phyloP scores from a whole-genome alignment of 73 alveolate genomes.

The Diophrys sp. region DNA sequence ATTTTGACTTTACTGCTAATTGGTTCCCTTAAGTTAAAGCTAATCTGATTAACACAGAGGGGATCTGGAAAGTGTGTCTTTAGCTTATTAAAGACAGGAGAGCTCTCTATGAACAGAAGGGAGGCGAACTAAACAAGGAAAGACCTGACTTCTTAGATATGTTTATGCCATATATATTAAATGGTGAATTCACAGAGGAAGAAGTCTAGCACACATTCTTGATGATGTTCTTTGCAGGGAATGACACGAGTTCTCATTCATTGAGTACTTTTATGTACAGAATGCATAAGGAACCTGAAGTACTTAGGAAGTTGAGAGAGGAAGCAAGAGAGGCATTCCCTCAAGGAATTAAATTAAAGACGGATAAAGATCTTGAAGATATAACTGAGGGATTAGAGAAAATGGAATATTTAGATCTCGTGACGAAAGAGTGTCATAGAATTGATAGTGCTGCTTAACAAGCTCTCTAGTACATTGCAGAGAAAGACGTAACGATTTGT shows the following conservation, averaged over 20 bases:
- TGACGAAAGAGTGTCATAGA: slow-evolving; percentile 14
- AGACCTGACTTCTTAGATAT: neutral
- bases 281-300: slow-evolving; percentile 1
- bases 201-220: slow-evolving; percentile 1
- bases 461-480: slow-evolving; percentile 1
- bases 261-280: neutral
- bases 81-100: neutral
- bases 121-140: neutral
- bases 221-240: slow-evolving; percentile 8
- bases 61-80: neutral
- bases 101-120: neutral
- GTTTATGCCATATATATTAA: neutral
- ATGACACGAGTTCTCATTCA: slow-evolving; percentile 14
- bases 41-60: neutral
- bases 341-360: no score
- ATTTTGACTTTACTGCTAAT: neutral
- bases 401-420: slow-evolving; percentile 4
- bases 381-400: neutral
- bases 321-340: slow-evolving; percentile 2
- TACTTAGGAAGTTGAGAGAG: neutral
- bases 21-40: neutral
- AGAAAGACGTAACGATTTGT: neutral
- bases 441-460: slow-evolving; percentile 13
- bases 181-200: neutral
- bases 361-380: neutral